phyloP scores from a whole-genome alignment of 257 asterid genomes.

The Hygrophila difformis region DNA sequence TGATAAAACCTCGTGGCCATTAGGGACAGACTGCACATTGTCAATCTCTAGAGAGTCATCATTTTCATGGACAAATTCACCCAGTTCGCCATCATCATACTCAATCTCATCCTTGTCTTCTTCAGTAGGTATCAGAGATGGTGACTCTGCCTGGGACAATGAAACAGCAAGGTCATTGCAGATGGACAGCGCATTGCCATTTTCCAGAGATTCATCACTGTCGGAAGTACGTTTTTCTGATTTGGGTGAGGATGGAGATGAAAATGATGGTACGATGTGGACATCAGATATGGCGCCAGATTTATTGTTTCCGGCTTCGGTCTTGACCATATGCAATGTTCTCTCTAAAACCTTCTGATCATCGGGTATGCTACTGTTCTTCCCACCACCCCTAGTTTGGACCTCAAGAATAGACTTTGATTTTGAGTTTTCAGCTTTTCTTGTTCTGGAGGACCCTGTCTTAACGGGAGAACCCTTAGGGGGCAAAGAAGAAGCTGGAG shows the following conservation, averaged over 20 bases:
- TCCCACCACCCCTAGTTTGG: background rate
- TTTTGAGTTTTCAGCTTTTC: background rate
- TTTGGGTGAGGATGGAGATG: constrained; percentile 19
- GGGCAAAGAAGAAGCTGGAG: background rate
- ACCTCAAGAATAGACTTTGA: background rate
- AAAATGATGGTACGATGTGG: constrained; percentile 9
- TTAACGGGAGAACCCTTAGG: background rate
- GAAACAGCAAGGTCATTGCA: background rate
- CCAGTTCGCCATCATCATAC: background rate
- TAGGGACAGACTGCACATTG: constrained; percentile 15
- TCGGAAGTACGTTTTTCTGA: constrained; percentile 13
- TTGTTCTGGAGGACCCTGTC: background rate
- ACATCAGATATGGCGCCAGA: constrained; percentile 15
- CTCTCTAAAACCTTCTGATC: constrained; percentile 18
- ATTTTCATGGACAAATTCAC: constrained; percentile 11
- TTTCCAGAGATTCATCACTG: constrained; percentile 17
- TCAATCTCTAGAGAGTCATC: constrained; percentile 15
- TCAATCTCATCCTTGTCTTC: constrained; percentile 3
- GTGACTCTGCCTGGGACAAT: constrained; percentile 20
- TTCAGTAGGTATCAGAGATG: constrained; percentile 27
- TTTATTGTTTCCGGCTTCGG: constrained; percentile 11
- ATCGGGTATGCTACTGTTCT: background rate
- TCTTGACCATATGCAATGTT: constrained; percentile 21
- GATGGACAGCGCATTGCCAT: no score
- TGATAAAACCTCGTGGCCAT: no score